Base-by-base conservation (phyloP, 1,284 basidiomycete genomes). In the Agroathelia rolfsii region DNA sequence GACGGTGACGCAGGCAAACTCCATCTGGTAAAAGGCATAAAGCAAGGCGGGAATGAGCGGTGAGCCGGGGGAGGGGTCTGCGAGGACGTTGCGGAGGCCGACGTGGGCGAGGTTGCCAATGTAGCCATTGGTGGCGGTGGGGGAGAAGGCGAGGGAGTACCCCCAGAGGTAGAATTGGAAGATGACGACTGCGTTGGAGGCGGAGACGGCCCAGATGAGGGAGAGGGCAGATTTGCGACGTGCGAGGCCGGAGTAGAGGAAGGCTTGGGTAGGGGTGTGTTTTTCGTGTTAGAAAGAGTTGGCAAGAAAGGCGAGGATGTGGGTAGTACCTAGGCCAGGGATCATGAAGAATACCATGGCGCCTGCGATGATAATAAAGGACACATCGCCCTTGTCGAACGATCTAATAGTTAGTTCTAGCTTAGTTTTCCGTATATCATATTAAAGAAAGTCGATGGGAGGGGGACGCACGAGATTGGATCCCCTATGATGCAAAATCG, bases 151-250 rank as follows among this genome's bases (percentile, higher is more conserved):
- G 21, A 89, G 62, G 1, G 79, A 81, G 57, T 89, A 89, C 11
- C 84, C 85, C 79, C 80, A 84, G 58, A 85, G 73, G 52, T 68
- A 88, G 86, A 86, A 92, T 51, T 93, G 88, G 61, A 95, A 84
- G 43, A 92, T 81, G 39, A 78, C 77, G 43, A 90, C 64, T 3
- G 83, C 80, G 42, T 85, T 82, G 46, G 72, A 69, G 5, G 78
- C 76, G 28, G 70, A 64, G 36, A 78, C 74, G 7, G 67, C 75
- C 76, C 76, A 83, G 26, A 82, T 75, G 19, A 82, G 53, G 13
- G 76, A 71, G n/a, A n/a, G 57, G 3, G 76, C 75, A 35, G 72
- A 76, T 52, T 81, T 81, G 43, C 89, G 66, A 34, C 87, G 70
- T 12, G 83, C 76, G 9, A 90, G 66, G 39, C 89, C 89, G 24